phyloP scores from a whole-genome alignment of 441 rosid species.

The Populus hybrid region DNA sequence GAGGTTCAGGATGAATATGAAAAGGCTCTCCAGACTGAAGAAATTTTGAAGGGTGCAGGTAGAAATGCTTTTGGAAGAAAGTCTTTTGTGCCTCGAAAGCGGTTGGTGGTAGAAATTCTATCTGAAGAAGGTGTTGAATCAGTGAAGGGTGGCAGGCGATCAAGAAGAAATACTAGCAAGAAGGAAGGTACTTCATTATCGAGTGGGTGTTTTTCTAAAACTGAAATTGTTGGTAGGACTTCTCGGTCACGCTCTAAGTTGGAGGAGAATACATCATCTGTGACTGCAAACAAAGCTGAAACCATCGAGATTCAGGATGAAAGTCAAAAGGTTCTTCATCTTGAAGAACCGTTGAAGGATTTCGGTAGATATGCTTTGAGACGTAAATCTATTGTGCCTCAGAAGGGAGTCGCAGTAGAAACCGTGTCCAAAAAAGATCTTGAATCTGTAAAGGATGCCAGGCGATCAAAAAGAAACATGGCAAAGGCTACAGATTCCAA shows the following conservation, averaged over 20 bases:
- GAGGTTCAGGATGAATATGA: neutral
- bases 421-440: neutral
- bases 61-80: neutral
- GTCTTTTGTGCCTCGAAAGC: neutral
- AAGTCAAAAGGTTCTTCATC: conserved; percentile 9
- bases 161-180: neutral
- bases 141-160: neutral
- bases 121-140: neutral
- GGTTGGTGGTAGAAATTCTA: neutral
- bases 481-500: conserved; percentile 7
- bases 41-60: neutral
- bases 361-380: neutral
- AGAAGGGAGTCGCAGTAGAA: neutral
- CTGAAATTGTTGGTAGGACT: conserved; percentile 10
- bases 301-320: too few relatives aligned
- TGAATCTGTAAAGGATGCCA: conserved; percentile 14
- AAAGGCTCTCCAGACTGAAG: neutral
- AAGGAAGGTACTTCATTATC: neutral
- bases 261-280: conserved; percentile 1
- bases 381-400: neutral
- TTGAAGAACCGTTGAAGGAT: conserved; percentile 4
- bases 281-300: too few relatives aligned
- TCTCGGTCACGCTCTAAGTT: conserved; percentile 21
- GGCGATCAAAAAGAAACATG: conserved; percentile 18
- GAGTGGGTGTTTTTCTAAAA: neutral